phyloP scores from a whole-genome alignment of 2,329 filamentous ascomycete genomes.

The Aspergillus fijiensis region DNA sequence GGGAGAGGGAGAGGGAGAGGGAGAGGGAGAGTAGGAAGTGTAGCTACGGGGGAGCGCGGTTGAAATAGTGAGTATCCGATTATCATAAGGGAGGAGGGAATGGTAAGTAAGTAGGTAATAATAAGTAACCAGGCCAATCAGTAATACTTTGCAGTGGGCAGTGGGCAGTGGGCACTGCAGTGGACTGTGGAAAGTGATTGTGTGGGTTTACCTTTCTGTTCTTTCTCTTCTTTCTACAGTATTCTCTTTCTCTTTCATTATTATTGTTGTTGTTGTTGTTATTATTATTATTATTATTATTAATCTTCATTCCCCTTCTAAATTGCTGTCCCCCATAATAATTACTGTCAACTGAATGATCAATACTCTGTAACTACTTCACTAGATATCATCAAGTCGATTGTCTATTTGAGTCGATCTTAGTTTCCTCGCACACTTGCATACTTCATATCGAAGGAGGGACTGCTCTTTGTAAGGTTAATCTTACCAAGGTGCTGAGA shows the following conservation, averaged over 20 bases:
- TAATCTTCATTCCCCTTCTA: neutral
- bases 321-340: neutral
- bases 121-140: neutral
- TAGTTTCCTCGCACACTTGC: neutral
- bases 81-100: neutral
- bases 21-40: slow-evolving; percentile 11
- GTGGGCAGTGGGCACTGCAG: neutral
- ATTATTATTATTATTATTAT: neutral
- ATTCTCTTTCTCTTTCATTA: neutral
- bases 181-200: neutral
- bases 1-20: too few species aligned
- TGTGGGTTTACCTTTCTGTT: neutral
- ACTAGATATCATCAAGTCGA: neutral
- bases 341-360: too few species aligned
- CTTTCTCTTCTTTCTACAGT: neutral
- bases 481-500: too few species aligned
- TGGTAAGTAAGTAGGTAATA: slow-evolving; percentile 5
- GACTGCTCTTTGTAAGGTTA: neutral
- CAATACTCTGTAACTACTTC: neutral
- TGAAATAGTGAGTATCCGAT: slow-evolving; percentile 19
- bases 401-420: neutral
- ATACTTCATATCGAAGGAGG: neutral
- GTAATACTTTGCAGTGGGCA: neutral
- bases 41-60: slow-evolving; percentile 21
- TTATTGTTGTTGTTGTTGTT: neutral